These are phyloP conservation scores for Puccinia sorghi DNA, from an alignment of 1,284 basidiomycete species.

Conservation along the genomic window DNA sequence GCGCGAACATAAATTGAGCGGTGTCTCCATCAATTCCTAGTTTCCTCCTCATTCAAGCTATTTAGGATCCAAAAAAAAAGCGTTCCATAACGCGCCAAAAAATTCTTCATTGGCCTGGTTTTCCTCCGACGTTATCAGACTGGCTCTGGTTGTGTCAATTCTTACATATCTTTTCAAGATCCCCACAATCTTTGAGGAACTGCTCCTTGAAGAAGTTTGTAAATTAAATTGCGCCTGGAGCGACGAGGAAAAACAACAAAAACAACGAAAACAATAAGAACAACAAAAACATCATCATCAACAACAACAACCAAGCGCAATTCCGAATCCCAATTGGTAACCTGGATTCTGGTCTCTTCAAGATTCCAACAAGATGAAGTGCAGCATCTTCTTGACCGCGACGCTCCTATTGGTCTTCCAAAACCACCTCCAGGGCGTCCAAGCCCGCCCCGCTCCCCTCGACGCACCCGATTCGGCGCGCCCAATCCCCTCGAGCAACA, in stretches of 20 bases:
- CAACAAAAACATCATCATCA: no score
- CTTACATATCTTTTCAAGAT: background rate
- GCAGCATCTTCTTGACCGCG: background rate
- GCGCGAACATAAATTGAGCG: background rate
- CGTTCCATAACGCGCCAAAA: background rate
- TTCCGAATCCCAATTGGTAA: no score
- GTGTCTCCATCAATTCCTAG: background rate
- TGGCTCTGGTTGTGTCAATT: background rate
- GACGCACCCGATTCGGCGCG: background rate
- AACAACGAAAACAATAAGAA: no score
- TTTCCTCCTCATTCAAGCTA: background rate
- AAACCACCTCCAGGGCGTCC: background rate
- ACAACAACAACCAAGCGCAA: no score
- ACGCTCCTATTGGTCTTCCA: background rate
- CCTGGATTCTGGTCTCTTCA: no score
- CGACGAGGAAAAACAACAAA: no score
- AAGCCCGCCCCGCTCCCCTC: background rate
- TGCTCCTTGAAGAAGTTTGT: constrained; percentile 6
- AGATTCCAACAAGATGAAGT: background rate
- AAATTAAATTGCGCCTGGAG: no score
- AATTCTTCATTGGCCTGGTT: background rate
- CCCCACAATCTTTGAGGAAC: background rate
- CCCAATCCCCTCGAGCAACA: background rate
- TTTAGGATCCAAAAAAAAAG: background rate
- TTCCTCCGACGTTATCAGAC: background rate